phyloP scores from a whole-genome alignment of 2,329 filamentous ascomycete species.

The Colletotrichum scovillei region DNA sequence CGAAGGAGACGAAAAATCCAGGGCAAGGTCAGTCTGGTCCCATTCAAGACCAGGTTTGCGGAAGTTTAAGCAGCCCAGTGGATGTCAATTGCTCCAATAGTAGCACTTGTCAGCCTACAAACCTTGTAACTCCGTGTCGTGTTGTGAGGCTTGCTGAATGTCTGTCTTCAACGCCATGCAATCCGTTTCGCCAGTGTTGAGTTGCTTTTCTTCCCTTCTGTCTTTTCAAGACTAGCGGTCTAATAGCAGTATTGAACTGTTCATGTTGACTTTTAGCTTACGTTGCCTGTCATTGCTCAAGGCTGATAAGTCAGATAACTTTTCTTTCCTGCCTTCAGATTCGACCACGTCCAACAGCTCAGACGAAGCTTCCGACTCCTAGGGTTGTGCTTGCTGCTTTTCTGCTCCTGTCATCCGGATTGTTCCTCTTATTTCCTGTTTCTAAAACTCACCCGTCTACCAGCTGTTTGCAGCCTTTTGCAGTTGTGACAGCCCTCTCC shows the following conservation, averaged over 20 bases:
- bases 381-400: not conserved
- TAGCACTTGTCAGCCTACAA: conserved; percentile 2
- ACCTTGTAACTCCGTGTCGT: conserved; percentile 14
- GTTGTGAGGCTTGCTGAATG: not conserved
- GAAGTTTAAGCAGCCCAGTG: conserved; percentile 16
- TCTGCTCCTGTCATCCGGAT: not conserved
- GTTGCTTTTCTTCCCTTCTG: not conserved
- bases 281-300: not conserved
- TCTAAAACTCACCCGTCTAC: not conserved
- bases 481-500: not conserved
- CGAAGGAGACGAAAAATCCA: not conserved
- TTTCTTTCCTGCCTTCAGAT: not conserved
- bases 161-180: conserved; percentile 11
- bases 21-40: conserved; percentile 1
- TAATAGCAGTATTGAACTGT: not conserved
- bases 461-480: not conserved
- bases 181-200: not conserved
- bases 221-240: not conserved
- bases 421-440: not conserved
- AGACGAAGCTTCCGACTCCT: not conserved
- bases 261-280: not conserved
- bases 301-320: not conserved
- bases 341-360: not conserved
- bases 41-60: conserved; percentile 16
- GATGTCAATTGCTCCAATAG: conserved; percentile 2